Evolutionary conservation across 78 protist species (phyloP), one percentile per base, ranked within the genome.

Genomic region (Cavenderia fasciculata): DNA sequence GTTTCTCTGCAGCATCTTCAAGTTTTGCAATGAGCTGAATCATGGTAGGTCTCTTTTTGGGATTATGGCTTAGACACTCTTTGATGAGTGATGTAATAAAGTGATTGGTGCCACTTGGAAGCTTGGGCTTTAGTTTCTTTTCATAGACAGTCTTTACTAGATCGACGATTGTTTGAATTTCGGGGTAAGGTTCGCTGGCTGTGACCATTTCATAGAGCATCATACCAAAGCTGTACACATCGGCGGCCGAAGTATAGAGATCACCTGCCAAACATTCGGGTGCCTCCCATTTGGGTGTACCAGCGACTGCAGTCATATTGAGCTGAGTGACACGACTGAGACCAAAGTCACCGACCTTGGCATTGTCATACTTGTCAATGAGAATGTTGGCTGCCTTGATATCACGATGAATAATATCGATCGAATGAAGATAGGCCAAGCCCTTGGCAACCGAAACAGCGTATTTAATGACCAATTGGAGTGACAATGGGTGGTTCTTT

Each of bases 381-480:
- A 82, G 33, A 21, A 82, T 82, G 40, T 93, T 93, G 23, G 94
- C 95, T n/a, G 95, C 95, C 63, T 94, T 94, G 54, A 94, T 94
- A 70, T 94, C 96, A 27, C 96, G 61, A 79, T 94, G 96, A 51
- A 92, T 74, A 23, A 92, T 38, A 73, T 89, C 94, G 4, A 88
- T 74, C 0, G 62, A 56, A 54, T 96, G 96, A 33, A 96, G 86
- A 85, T 94, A 96, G 4, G n/a, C 41, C n/a, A 96, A 78, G 6
- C 96, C 97, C 31, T 57, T 51, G 11, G 94, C 87, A 2, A 95
- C 90, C 0, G 90, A 65, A 33, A 82, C 5, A 0, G 90, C 90
- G 68, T 82, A 27, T 46, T 36, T 65, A 25, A 82, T 43, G 29
- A 82, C 68, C 0, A 63, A 36, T 34, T 31, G 29, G 1, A 16